phyloP scores from a whole-genome alignment of 345 rosid species.

The Noccaea bulbosa region DNA sequence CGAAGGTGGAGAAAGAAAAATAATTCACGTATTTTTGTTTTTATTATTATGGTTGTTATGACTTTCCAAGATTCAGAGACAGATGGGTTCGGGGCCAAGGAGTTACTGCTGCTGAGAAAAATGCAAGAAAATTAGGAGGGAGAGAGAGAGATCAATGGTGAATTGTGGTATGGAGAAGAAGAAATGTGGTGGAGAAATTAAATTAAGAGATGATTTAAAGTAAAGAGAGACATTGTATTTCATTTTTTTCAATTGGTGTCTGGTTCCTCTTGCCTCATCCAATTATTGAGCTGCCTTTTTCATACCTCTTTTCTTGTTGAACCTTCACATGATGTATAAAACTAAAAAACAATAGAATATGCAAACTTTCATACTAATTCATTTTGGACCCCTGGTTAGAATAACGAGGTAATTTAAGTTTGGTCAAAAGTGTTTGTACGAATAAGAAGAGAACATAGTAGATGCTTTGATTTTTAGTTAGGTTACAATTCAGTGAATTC shows the following conservation, averaged over 20 bases:
- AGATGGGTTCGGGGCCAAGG: slow-evolving; percentile 41
- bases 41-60: slow-evolving; percentile 22
- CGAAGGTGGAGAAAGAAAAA: slow-evolving; percentile 7
- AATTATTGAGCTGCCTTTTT: slow-evolving; percentile 41
- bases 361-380: background rate
- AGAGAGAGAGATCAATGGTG: slow-evolving; percentile 5
- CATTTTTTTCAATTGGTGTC: slow-evolving; percentile 23
- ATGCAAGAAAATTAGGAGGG: slow-evolving; percentile 1
- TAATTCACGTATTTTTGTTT: slow-evolving; percentile 13
- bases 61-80: slow-evolving; percentile 34
- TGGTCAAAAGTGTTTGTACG: background rate
- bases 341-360: no score
- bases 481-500: background rate
- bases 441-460: background rate
- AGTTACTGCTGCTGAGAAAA: slow-evolving; percentile 38
- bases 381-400: slow-evolving; percentile 4
- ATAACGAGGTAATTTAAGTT: background rate
- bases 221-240: slow-evolving; percentile 37
- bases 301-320: slow-evolving; percentile 35
- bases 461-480: background rate
- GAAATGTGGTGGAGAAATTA: slow-evolving; percentile 34
- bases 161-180: slow-evolving; percentile 33
- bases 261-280: slow-evolving; percentile 41
- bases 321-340: background rate
- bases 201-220: slow-evolving; percentile 21